Conservation (phyloP, 352 stramenopile species). For the Globisporangium spinosum region DNA sequence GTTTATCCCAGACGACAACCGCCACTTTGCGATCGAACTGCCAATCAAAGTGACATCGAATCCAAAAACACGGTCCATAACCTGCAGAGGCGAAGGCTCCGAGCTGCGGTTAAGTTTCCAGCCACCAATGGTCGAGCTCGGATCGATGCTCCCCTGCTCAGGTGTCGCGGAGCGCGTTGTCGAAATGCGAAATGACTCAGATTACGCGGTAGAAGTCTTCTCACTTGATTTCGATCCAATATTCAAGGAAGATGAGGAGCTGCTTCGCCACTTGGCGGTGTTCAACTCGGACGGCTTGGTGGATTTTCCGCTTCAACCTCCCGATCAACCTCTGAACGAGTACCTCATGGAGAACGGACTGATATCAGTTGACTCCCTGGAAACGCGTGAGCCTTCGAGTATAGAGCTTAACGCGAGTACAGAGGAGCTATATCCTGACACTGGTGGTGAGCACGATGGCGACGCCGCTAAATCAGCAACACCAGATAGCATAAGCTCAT, state of each 20-base stretch:
- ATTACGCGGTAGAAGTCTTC: constrained; percentile 90
- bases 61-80: constrained; percentile 71
- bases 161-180: constrained; percentile 44
- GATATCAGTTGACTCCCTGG: constrained; percentile 13
- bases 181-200: constrained; percentile 85
- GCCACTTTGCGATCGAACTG: constrained; percentile 78
- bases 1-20: constrained; percentile 84
- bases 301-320: constrained; percentile 62
- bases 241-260: constrained; percentile 85
- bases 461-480: not conserved
- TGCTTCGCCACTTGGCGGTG: constrained; percentile 50
- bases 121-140: constrained; percentile 78
- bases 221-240: constrained; percentile 85
- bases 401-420: not conserved
- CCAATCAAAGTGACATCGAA: constrained; percentile 86
- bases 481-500: constrained; percentile 1
- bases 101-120: constrained; percentile 80
- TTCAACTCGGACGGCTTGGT: constrained; percentile 71
- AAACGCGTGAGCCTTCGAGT: not conserved
- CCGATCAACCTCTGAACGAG: constrained; percentile 56
- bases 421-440: not conserved
- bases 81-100: constrained; percentile 73
- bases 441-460: not conserved
- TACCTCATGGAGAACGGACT: constrained; percentile 54
- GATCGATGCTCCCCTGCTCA: constrained; percentile 82